These are phyloP conservation scores for Orobanche coerulescens DNA, from an alignment of 257 asterid genomes.

Conservation along the genomic window DNA sequence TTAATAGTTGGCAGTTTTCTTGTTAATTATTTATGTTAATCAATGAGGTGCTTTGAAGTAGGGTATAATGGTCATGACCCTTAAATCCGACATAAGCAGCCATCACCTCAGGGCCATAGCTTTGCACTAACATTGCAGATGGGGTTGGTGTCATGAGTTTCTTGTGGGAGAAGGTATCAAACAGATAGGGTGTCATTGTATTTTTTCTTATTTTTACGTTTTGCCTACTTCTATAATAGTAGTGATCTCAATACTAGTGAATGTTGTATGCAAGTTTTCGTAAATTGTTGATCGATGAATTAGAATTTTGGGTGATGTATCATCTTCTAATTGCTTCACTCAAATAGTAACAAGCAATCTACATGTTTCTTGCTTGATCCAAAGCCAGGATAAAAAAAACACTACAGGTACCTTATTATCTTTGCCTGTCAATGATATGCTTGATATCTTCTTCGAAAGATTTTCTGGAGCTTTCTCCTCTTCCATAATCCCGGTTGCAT, in stretches of 20 bases:
- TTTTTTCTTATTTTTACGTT: too few relatives aligned
- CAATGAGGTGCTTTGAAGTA: neutral
- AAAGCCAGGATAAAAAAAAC: neutral
- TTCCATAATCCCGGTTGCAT: constrained; percentile 82
- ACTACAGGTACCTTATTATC: constrained; percentile 51
- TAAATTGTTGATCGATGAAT: neutral
- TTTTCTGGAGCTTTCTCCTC: constrained; percentile 82
- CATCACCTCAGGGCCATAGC: neutral
- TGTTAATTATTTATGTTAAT: neutral
- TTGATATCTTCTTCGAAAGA: constrained; percentile 64
- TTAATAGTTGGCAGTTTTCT: neutral
- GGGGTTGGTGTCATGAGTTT: too few relatives aligned
- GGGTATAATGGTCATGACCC: neutral
- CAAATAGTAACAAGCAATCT: too few relatives aligned
- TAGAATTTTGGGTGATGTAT: neutral
- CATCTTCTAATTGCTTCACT: neutral
- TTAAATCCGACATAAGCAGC: neutral
- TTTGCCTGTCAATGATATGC: constrained; percentile 57
- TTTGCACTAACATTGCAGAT: neutral
- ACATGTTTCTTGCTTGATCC: too few relatives aligned
- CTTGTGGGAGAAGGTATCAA: too few relatives aligned
- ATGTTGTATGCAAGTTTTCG: neutral
- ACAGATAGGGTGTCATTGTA: too few relatives aligned
- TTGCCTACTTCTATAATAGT: neutral
- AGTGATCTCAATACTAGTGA: neutral